Conservation (phyloP, 371 early-diverging fungal species). For the Mortierella sp. region DNA sequence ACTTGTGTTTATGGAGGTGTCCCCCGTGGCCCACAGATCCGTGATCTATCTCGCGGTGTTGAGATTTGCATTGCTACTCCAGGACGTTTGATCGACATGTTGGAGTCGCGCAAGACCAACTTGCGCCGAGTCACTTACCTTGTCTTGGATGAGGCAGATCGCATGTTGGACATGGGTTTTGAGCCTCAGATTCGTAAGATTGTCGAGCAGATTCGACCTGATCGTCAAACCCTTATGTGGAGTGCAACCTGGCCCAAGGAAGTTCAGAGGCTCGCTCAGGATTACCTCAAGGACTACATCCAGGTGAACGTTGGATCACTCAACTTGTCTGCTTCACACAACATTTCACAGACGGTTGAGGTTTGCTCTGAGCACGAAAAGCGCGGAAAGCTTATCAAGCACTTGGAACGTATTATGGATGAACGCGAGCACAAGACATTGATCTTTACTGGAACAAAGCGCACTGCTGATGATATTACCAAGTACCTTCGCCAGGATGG, state of each 20-base stretch:
- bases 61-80: slow-evolving; percentile 99
- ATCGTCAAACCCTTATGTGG: slow-evolving; percentile 99
- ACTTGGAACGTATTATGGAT: slow-evolving; percentile 82
- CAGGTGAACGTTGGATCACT: slow-evolving; percentile 99
- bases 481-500: slow-evolving; percentile 91
- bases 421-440: slow-evolving; percentile 88
- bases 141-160: slow-evolving; percentile 98
- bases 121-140: slow-evolving; percentile 97
- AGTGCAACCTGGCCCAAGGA: slow-evolving; percentile 99
- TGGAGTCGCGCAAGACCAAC: slow-evolving; percentile 88
- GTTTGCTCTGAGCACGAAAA: slow-evolving; percentile 92
- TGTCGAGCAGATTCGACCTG: slow-evolving; percentile 98
- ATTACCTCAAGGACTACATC: slow-evolving; percentile 96
- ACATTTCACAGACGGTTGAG: slow-evolving; percentile 93
- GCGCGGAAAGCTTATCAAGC: slow-evolving; percentile 76
- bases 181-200: slow-evolving; percentile 99
- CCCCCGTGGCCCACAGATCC: slow-evolving; percentile 94
- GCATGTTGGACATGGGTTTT: slow-evolving; percentile 99
- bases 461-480: slow-evolving; percentile 97
- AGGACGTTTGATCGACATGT: slow-evolving; percentile 98
- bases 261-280: slow-evolving; percentile 93
- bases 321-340: slow-evolving; percentile 93
- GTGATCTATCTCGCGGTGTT: slow-evolving; percentile 88
- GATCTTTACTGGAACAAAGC: slow-evolving; percentile 98
- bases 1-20: slow-evolving; percentile 98